Percentiles rank a stretch among this genome's conserved stretches.
Evolutionary conservation across 1,284 basidiomycete species (phyloP).

Genomic region (Fomitopsis pinicola): DNA sequence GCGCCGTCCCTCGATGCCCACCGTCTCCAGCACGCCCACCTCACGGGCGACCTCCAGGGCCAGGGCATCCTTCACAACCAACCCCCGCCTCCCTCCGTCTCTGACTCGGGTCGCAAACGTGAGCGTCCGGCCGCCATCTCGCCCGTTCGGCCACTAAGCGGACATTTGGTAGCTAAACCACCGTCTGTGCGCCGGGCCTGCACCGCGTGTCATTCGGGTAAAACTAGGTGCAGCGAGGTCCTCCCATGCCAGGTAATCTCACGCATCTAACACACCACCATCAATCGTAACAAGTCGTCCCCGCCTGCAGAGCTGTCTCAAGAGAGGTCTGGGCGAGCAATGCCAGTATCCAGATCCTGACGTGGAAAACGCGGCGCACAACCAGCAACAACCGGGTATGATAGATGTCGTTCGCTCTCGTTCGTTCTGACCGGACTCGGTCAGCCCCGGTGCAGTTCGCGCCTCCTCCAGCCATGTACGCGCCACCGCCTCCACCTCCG

Average conservation of each 20-base stretch:
- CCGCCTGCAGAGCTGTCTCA: constrained; percentile 60
- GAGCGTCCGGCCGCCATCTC: constrained; percentile 14
- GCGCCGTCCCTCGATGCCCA: constrained; percentile 50
- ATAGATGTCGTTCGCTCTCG: constrained; percentile 2
- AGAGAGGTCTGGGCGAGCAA: constrained; percentile 61
- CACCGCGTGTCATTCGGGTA: constrained; percentile 74
- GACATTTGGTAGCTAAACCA: constrained; percentile 52
- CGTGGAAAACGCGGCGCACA: constrained; percentile 42
- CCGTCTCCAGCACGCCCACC: constrained; percentile 55
- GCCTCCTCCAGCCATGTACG: constrained; percentile 18
- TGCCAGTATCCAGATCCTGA: constrained; percentile 79
- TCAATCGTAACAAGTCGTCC: constrained; percentile 7
- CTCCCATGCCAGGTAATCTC: constrained; percentile 67
- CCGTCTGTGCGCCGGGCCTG: constrained; percentile 74
- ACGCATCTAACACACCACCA: constrained; percentile 6
- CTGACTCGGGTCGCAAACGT: constrained; percentile 46
- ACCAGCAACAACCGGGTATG: constrained; percentile 41
- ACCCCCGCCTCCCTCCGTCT: constrained; percentile 14
- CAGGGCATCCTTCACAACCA: constrained; percentile 26
- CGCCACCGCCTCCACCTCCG: constrained; percentile 13
- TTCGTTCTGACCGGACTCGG: neutral
- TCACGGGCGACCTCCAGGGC: constrained; percentile 35
- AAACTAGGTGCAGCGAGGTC: constrained; percentile 74
- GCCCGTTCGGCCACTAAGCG: constrained; percentile 13
- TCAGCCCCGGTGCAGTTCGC: constrained; percentile 15